phyloP scores from a whole-genome alignment of 1,284 basidiomycete species.

The Trametes polyzona region DNA sequence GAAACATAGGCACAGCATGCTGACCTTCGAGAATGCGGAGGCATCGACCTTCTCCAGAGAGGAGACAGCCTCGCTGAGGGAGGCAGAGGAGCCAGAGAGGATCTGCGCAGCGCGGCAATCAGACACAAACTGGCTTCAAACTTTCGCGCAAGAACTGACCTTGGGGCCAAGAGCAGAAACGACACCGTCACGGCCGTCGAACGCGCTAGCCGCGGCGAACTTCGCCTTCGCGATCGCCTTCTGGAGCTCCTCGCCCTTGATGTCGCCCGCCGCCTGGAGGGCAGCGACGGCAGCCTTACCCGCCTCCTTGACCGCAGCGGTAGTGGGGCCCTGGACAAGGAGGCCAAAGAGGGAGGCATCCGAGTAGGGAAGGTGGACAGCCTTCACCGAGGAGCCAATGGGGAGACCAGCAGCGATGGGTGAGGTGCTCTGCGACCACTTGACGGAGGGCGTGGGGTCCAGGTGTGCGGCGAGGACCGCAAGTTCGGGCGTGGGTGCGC shows the following conservation, averaged over 20 bases:
- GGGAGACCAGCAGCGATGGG: slow-evolving; percentile 65
- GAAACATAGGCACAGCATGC: neutral
- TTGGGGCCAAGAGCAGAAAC: slow-evolving; percentile 63
- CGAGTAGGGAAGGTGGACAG: slow-evolving; percentile 85
- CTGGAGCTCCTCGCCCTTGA: slow-evolving; percentile 76
- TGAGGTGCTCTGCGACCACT: slow-evolving; percentile 81
- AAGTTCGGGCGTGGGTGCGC: slow-evolving; percentile 68
- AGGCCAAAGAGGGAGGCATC: slow-evolving; percentile 88
- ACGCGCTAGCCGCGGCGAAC: slow-evolving; percentile 72
- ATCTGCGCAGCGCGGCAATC: slow-evolving; percentile 46
- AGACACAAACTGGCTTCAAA: neutral
- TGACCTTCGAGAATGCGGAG: slow-evolving; percentile 65
- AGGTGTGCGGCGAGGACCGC: slow-evolving; percentile 81
- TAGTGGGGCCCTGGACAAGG: slow-evolving; percentile 66
- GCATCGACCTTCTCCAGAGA: slow-evolving; percentile 66
- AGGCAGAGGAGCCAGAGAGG: slow-evolving; percentile 56
- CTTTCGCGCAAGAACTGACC: slow-evolving; percentile 39
- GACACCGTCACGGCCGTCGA: slow-evolving; percentile 77
- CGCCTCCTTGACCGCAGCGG: slow-evolving; percentile 64
- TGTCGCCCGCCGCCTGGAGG: slow-evolving; percentile 61
- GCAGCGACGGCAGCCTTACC: slow-evolving; percentile 68
- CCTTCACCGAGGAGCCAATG: slow-evolving; percentile 60
- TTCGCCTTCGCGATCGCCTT: slow-evolving; percentile 86
- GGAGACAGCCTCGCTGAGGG: slow-evolving; percentile 57
- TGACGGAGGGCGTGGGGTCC: slow-evolving; percentile 73